A percentile compares a stretch with the other conserved stretches of the same genome.
phyloP scores from a whole-genome alignment of 2,329 filamentous ascomycete species.

The Aspergillus sp. region DNA sequence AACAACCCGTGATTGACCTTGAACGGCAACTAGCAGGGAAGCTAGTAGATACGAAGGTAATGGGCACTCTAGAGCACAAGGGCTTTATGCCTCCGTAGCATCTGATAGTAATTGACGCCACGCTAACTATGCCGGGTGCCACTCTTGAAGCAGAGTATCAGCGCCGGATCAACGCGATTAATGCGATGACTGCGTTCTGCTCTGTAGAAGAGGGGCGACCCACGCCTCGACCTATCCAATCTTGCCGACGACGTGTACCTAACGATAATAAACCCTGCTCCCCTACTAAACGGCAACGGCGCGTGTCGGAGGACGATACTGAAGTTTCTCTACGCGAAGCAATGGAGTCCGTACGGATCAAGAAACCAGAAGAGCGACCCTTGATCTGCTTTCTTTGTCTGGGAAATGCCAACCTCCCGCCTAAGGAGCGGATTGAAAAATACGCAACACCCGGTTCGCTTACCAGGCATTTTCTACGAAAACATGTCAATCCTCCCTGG shows the following conservation, averaged over 20 bases:
- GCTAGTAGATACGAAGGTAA: conserved; percentile 6
- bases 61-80: conserved; percentile 9
- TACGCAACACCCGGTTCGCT: conserved; percentile 8
- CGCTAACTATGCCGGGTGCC: conserved; percentile 13
- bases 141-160: conserved; percentile 14
- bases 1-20: conserved; percentile 14
- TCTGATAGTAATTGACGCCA: conserved; percentile 14
- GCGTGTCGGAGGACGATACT: conserved; percentile 3
- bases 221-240: conserved; percentile 3
- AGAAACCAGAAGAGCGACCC: conserved; percentile 3
- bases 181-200: conserved; percentile 15
- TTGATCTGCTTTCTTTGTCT: conserved; percentile 7
- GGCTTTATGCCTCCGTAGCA: conserved; percentile 14
- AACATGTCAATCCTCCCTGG: conserved; percentile 12
- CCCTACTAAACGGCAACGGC: conserved; percentile 31
- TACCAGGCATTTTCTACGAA: conserved; percentile 10
- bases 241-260: conserved; percentile 36
- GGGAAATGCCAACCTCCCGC: conserved; percentile 3
- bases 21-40: conserved; percentile 11
- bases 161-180: conserved; percentile 15
- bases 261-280: conserved; percentile 39
- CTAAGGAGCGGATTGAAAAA: conserved; percentile 3
- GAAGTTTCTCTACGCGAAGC: conserved; percentile 5
- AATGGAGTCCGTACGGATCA: conserved; percentile 4
- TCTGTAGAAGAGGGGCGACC: conserved; percentile 13